Base-by-base conservation (phyloP, 2,329 filamentous ascomycete species). In the Fusarium neocosmosporiellum region DNA sequence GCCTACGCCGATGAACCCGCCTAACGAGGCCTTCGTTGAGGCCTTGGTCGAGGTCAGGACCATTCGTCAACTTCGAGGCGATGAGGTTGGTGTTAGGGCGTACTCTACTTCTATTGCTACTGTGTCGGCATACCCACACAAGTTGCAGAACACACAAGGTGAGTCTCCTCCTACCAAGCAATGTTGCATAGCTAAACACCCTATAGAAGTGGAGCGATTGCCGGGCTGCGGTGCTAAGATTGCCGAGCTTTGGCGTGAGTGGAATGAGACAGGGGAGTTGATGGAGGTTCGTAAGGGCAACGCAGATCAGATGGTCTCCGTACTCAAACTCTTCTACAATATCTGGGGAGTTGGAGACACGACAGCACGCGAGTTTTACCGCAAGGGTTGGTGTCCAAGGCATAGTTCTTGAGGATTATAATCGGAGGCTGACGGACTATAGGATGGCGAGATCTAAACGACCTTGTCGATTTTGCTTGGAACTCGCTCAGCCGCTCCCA, bases 261-360 rank as follows among this genome's bases (percentile, higher is more conserved):
- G 91, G 87, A 89, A 83, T 14, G 78, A 85, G 3, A 87, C 87
- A 1, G 91, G 90, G 0, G 84, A 82, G 18, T 84, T 97, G 7
- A 79, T 85, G 37, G 93, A 94, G 27, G 91, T 91, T 0, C 84
- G 88, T 9, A 88, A 90, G 5, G 88, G 93, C 2, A 88, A 92
- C 59, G 82, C 84, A 1, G 91, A 97, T 73, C 84, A 89, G 14
- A 89, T 87, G 65, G 86, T 96, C 66, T 86, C 86, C 22, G 86
- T 91, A 1, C 82, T 98, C 5, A 86, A 89, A 50, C 80, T 87
- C 0, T 98, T 98, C 81, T 93, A 93, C 82, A 86, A 93, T 6
- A 97, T 98, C 65, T 98, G 94, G 93, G 96, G 95, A n/a, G 94
- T 98, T 1, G 96, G 93, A 0, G 92, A 93, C 3, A 90, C 90